These are phyloP conservation scores for Trametes villosa DNA, from an alignment of 768 basidiomycete genomes.

Conservation along the genomic window DNA sequence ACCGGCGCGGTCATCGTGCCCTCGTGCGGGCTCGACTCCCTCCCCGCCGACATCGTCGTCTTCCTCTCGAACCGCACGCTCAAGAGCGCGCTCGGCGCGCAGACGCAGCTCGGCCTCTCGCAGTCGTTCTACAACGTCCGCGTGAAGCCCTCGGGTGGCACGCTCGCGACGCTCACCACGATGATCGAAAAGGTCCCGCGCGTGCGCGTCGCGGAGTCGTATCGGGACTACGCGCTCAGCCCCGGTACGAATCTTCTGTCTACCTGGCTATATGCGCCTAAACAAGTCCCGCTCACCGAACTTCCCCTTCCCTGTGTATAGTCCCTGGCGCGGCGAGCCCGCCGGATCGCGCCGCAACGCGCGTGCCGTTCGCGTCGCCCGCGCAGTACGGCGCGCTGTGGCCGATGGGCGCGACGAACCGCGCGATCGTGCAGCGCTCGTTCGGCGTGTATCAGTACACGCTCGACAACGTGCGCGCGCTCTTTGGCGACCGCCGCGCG, in stretches of 20 bases:
- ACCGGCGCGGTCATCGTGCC: slow-evolving; percentile 79
- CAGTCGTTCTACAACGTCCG: slow-evolving; percentile 52
- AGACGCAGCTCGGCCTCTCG: slow-evolving; percentile 54
- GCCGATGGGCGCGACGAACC: slow-evolving; percentile 50
- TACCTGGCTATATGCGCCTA: background rate
- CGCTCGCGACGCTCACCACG: slow-evolving; percentile 48
- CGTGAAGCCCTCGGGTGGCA: slow-evolving; percentile 68
- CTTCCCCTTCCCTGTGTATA: background rate
- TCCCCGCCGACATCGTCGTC: slow-evolving; percentile 73
- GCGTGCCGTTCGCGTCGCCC: slow-evolving; percentile 40
- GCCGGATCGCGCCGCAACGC: slow-evolving; percentile 37
- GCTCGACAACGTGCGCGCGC: slow-evolving; percentile 14
- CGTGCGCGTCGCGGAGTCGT: slow-evolving; percentile 35
- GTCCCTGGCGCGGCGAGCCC: slow-evolving; percentile 38
- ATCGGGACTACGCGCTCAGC: slow-evolving; percentile 45
- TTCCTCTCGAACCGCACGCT: slow-evolving; percentile 74
- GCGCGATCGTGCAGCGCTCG: slow-evolving; percentile 56
- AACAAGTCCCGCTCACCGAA: background rate
- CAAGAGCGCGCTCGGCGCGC: slow-evolving; percentile 46
- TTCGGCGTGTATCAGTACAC: slow-evolving; percentile 53
- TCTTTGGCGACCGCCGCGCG: background rate
- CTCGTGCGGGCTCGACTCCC: slow-evolving; percentile 75
- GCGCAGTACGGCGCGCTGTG: slow-evolving; percentile 45
- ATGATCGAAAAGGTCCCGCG: slow-evolving; percentile 38
- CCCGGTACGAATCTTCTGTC: slow-evolving; percentile 40